Evolutionary conservation across 116 monocot genomes (phyloP).

Genomic region (Dioscorea cayenensis): DNA sequence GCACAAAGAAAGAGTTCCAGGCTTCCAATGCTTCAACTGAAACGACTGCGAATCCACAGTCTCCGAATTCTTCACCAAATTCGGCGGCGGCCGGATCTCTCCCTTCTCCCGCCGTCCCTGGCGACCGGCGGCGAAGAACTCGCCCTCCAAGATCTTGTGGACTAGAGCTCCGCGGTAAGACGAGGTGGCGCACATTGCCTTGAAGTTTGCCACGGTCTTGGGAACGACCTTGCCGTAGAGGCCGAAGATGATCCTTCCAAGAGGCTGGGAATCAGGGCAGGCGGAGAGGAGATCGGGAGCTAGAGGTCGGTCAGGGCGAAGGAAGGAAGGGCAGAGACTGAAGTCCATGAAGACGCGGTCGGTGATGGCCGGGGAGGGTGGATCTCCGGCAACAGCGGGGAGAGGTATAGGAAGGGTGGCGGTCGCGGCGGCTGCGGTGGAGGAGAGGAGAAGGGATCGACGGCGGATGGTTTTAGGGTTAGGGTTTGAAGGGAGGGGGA

Average conservation of each 20-base stretch:
- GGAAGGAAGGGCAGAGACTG: conserved; percentile 75
- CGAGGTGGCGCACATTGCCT: conserved; percentile 53
- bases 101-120: conserved; percentile 84
- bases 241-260: conserved; percentile 85
- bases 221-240: conserved; percentile 78
- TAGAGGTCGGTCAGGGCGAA: conserved; percentile 38
- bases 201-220: conserved; percentile 70
- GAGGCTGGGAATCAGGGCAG: conserved; percentile 59
- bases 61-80: conserved; percentile 56
- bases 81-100: conserved; percentile 53
- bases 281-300: conserved; percentile 45
- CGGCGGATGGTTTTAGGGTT: conserved; percentile 4
- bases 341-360: conserved; percentile 89
- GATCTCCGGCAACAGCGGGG: conserved; percentile 4
- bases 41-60: conserved; percentile 68
- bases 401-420: not conserved
- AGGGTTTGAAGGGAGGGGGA: not conserved
- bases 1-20: conserved; percentile 79
- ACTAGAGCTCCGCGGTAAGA: conserved; percentile 66
- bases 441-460: conserved; percentile 24
- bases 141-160: conserved; percentile 73
- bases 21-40: conserved; percentile 52
- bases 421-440: not conserved
- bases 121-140: conserved; percentile 72
- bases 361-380: conserved; percentile 38